Conservation (phyloP, 306 rosid genomes). For the Citrullus colocynthis region DNA sequence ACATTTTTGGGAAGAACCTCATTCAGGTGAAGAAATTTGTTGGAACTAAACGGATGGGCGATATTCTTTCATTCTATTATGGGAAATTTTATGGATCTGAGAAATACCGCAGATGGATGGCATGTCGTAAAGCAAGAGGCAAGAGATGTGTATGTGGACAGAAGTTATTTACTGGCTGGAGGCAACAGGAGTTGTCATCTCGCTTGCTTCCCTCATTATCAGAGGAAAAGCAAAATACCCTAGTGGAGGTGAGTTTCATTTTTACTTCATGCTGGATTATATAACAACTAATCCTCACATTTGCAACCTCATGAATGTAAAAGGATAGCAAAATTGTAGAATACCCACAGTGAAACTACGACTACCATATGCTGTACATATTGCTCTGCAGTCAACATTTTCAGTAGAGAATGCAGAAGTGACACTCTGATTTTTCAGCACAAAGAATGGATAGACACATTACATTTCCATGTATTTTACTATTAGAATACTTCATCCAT, state of each 20-base stretch:
- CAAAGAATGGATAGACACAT: not conserved
- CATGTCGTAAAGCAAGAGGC: constrained; percentile 49
- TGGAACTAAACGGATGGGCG: constrained; percentile 56
- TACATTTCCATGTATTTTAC: not conserved
- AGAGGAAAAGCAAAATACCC: constrained; percentile 30
- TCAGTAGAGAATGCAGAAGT: not conserved
- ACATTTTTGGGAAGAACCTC: constrained; percentile 77
- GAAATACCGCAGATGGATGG: constrained; percentile 60
- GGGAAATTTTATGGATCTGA: constrained; percentile 68
- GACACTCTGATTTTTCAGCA: not conserved
- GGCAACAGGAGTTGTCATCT: constrained; percentile 72
- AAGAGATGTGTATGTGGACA: constrained; percentile 57
- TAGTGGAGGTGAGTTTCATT: constrained; percentile 44
- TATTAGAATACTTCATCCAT: not conserved
- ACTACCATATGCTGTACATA: not conserved
- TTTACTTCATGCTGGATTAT: not conserved
- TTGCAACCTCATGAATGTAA: not conserved
- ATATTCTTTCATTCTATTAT: constrained; percentile 68
- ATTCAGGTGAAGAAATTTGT: constrained; percentile 53
- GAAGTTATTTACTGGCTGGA: constrained; percentile 61
- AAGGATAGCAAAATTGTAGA: not conserved
- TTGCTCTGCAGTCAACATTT: not conserved
- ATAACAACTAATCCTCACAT: not conserved
- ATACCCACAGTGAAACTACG: not conserved
- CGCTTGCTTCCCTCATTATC: constrained; percentile 43